Conservation (phyloP, 306 rosid genomes). For the Vigna radiata region DNA sequence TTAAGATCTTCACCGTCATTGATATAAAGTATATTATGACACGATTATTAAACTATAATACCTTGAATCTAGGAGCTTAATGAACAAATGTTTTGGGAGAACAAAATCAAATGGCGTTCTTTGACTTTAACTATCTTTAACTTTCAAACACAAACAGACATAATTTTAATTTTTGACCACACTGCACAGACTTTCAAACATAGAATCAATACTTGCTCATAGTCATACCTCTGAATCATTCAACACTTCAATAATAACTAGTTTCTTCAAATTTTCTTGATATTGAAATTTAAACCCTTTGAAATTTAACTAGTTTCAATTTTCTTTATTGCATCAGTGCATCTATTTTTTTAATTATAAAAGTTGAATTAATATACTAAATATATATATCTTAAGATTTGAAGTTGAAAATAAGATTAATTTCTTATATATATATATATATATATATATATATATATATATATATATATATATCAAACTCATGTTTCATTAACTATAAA, state of each 20-base stretch:
- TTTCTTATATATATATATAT: too few relatives aligned
- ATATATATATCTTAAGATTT: too few relatives aligned
- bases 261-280: not conserved
- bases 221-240: not conserved
- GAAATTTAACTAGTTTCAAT: not conserved
- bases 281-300: not conserved
- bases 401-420: too few relatives aligned
- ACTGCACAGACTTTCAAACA: not conserved
- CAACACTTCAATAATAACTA: not conserved
- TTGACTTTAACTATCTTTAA: not conserved
- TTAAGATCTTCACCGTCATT: not conserved
- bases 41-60: constrained; percentile 2
- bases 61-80: not conserved
- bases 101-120: not conserved
- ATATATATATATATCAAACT: too few relatives aligned
- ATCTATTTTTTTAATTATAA: too few relatives aligned
- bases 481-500: too few relatives aligned
- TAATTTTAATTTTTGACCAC: not conserved
- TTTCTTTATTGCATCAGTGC: not conserved
- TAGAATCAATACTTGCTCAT: not conserved
- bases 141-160: not conserved
- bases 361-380: too few relatives aligned
- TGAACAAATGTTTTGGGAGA: not conserved
- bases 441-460: too few relatives aligned
- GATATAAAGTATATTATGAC: not conserved